Base-by-base conservation (phyloP, 108 stramenopile genomes). In the Epithemia pelagica region DNA sequence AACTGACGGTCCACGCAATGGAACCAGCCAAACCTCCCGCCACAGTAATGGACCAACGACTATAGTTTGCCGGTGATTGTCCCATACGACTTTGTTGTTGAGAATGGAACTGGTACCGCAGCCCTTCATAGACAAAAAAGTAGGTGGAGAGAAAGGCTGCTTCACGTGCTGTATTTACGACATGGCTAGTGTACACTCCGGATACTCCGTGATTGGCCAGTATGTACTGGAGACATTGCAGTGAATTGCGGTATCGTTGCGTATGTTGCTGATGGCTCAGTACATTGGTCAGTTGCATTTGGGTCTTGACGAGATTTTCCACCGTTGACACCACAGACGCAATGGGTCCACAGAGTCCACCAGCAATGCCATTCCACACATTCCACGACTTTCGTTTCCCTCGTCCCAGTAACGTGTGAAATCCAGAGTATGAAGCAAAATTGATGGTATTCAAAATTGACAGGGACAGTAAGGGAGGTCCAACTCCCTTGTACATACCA, bases 101-200 rank as follows among this genome's bases (percentile, higher is more conserved):
- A 2, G 61, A 8, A 64, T 52, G 10, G 21, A 83, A 62, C n/a
- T 61, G 23, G 31, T 74, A 67, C 54, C 85, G 76, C 32, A 86
- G 75, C 26, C 87, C 92, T 78, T 96, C 95, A 69, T 96, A 96
- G 26, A 85, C 79, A 61, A 78, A 88, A 73, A 96, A 96, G 64
- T 96, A 96, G 29, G 78, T 77, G 27, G 87, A 84, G 8, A 96
- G 67, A 74, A 96, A 96, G 26, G 78, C 70, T 23, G 75, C 74
- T 59, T 96, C 95, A 68, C 92, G 82, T 32, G 84, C 58, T 26
- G 92, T 94, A 71, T 96, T 96, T 54, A 93, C 76, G 10, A 64
- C 73, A 77, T 91, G 89, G 0, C 95, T 91, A 19, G 90, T 88
- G 60, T 93, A 96, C 22, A 96, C 52, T 22, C 88, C 75, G 0